Conservation (phyloP, 352 stramenopile species). For the Globisporangium ultimum region DNA sequence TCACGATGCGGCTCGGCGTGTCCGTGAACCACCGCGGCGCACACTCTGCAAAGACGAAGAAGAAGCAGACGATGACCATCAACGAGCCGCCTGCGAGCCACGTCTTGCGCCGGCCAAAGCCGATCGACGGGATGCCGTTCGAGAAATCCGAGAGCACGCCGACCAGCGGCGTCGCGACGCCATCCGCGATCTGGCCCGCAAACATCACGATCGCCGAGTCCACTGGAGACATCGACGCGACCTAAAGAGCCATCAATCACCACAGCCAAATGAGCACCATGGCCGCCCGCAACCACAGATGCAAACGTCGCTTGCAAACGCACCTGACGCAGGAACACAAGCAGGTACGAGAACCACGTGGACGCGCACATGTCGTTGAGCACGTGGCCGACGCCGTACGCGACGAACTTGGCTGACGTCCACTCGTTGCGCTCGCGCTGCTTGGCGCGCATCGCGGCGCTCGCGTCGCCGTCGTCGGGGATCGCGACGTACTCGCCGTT, state of each 20-base stretch:
- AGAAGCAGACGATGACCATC: slow-evolving; percentile 81
- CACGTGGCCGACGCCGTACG: slow-evolving; percentile 82
- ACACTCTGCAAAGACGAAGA: slow-evolving; percentile 77
- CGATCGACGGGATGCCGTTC: slow-evolving; percentile 53
- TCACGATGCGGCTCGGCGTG: slow-evolving; percentile 45
- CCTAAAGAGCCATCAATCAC: slow-evolving; percentile 7
- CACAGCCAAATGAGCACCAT: not conserved
- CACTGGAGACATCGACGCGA: slow-evolving; percentile 59
- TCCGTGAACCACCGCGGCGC: slow-evolving; percentile 53
- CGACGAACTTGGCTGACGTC: slow-evolving; percentile 54
- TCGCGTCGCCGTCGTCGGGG: slow-evolving; percentile 9
- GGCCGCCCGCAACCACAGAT: not conserved
- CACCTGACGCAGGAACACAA: slow-evolving; percentile 71
- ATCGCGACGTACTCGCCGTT: slow-evolving; percentile 17
- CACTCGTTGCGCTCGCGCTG: slow-evolving; percentile 26
- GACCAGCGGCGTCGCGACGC: slow-evolving; percentile 73
- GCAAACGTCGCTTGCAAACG: not conserved
- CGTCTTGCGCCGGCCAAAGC: slow-evolving; percentile 69
- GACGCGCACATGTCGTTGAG: slow-evolving; percentile 88
- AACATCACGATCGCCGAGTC: slow-evolving; percentile 87
- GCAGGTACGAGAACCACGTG: slow-evolving; percentile 86
- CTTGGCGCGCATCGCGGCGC: slow-evolving; percentile 2
- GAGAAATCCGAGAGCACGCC: slow-evolving; percentile 74
- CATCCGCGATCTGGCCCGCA: slow-evolving; percentile 79
- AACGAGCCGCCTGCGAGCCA: slow-evolving; percentile 69